Base-by-base conservation (phyloP, 2,329 filamentous ascomycete species). In the Claviceps fusiformis region DNA sequence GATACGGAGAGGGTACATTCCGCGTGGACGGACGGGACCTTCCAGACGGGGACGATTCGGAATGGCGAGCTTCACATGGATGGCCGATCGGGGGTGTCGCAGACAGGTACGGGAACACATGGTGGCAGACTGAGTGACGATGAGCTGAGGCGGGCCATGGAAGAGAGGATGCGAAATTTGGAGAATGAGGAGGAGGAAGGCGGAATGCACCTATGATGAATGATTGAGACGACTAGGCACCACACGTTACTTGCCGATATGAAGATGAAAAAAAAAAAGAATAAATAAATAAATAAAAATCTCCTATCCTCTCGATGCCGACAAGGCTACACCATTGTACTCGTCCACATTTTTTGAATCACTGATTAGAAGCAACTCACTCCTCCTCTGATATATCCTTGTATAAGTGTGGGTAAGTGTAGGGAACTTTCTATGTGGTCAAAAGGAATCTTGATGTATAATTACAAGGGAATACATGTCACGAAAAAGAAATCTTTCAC, bases 21-120 rank as follows among this genome's bases (percentile, higher is more conserved):
- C 46, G 73, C 82, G 0, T 85, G 82, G 82, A 73, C 65, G 33
- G 81, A 85, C 62, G 82, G 82, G 29, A 85, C 82, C 0, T 84
- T 85, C 62, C 77, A 81, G 64, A 80, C 76, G 1, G 81, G 81
- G 10, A 75, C 74, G 15, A 75, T 84, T 61, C 71, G 75, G 2
- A 72, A 73, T 57, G 77, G 77, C 29, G 69, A 75, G 61, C 60
- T 80, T 3, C 70, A 67, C n/a, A 70, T 79, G 64, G 72, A 78
- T 61, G 54, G 55, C 3, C 60, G 62, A 43, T 54, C 62, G 0
- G 60, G 58, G 15, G 58, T 54, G 17, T 56, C 61, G 13, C 56
- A 62, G 17, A 41, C 24, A n/a, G 46, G 41, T 13, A 51, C 46
- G 13, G 49, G 15, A 9, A 17, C 48, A 2, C 29, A 44, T 1